phyloP scores from a whole-genome alignment of 352 stramenopile species.

The Phytopythium vexans region DNA sequence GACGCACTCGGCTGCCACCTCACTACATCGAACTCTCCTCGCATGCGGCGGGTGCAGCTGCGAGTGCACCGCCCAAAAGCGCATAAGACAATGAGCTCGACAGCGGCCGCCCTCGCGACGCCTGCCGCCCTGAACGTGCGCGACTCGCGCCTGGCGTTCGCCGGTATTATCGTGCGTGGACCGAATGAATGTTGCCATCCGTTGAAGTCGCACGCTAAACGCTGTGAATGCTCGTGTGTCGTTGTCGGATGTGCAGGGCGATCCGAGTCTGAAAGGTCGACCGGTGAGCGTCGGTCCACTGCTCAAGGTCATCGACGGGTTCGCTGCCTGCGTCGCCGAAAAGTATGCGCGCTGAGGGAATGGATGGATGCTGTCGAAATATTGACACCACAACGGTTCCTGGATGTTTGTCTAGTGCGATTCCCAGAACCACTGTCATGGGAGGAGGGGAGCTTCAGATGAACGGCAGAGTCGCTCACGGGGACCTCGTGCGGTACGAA shows the following conservation, averaged over 20 bases:
- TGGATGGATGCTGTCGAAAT: background rate
- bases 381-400: background rate
- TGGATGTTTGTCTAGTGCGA: constrained; percentile 6
- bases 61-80: constrained; percentile 3
- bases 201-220: too few species aligned
- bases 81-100: too few species aligned
- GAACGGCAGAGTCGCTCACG: constrained; percentile 22
- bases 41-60: constrained; percentile 10
- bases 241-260: constrained; percentile 16
- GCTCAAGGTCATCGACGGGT: constrained; percentile 40
- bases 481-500: constrained; percentile 39
- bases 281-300: constrained; percentile 39
- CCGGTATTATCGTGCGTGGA: constrained; percentile 37
- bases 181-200: too few species aligned
- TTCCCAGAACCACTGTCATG: constrained; percentile 14
- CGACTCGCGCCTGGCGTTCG: constrained; percentile 39
- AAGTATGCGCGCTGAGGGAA: constrained; percentile 15
- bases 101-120: background rate
- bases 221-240: background rate
- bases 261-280: constrained; percentile 46
- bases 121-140: constrained; percentile 4
- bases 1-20: background rate
- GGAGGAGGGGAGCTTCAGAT: constrained; percentile 26
- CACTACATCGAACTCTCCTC: constrained; percentile 10
- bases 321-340: constrained; percentile 32